Base-by-base conservation (phyloP, 129 eudicot species). In the Escallonia herrerae region DNA sequence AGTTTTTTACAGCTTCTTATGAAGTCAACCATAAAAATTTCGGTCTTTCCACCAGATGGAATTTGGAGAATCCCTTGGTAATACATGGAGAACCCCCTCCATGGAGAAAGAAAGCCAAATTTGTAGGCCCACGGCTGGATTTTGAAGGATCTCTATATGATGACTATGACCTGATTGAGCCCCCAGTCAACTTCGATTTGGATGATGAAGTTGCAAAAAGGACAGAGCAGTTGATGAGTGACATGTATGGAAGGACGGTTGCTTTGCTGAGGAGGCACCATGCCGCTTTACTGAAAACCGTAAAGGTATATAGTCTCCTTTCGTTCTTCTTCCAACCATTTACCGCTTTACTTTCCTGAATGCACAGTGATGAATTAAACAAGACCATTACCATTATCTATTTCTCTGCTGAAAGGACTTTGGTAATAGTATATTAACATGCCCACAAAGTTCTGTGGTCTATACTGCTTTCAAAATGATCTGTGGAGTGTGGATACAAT, bases 211-310 rank as follows among this genome's bases (percentile, higher is more conserved):
- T 85, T 57, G 89, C 88, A 37, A 77, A 65, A 79, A 87, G 95
- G 73, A 85, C 90, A 6, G 97, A 91, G 79, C 72, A 79, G 14
- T 74, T 91, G 77, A 64, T 91, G 63, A 76, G 54, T 9, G 80
- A 79, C 42, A 87, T 75, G 95, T 91, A 91, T 58, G 76, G 78
- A 48, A 85, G 79, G 79, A 91, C 96, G 0, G 84, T 83, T 70
- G 67, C 59, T 59, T 68, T 91, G 44, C 76, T 91, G 52, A 79
- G 81, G 74, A 81, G 70, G 66, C 96, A 91, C 58, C 77, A 83
- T 75, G 84, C 97, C n/a, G 97, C 97, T 72, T 81, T 91, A 77
- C 86, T 91, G n/a, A 91, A 91, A 78, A 80, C 87, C 41, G 82
- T 87, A 3, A 91, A 91, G 97, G 97, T 91, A 82, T 42, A 40